Base-by-base conservation (phyloP, 2,329 filamentous ascomycete genomes). In the Scytalidium lignicola region DNA sequence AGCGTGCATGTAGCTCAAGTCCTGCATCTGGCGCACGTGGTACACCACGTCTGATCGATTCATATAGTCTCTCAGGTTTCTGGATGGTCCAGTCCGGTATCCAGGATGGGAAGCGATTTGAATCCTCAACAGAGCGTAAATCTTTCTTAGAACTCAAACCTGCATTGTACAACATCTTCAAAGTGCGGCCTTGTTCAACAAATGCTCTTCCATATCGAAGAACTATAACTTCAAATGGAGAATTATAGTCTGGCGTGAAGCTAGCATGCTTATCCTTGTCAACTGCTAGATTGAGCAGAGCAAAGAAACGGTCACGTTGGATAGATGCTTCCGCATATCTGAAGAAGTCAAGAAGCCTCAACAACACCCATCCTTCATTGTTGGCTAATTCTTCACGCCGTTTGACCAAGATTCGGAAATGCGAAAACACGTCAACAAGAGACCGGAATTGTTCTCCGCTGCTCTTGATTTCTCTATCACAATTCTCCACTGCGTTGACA, bases 191-290 rank as follows among this genome's bases (percentile, higher is more conserved):
- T 9, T 26, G 18, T 3, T n/a, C 7, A 12, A 51, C 42, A 20
- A 51, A 48, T 7, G 12, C 32, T 3, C 13, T 19, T 13, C 41
- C 50, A 40, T 45, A 48, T 23, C 32, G 17, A 12, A 15, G 28
- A 17, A 51, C 21, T 15, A 51, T 42, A 10, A 10, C 50, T n/a
- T 51, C 46, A 10, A 51, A 22, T 10, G 46, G 21, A 21, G 29
- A 21, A 23, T 51, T 26, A 28, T 51, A 51, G 37, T 51, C 46
- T 2, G 46, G 41, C 3, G 40, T 29, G 22, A 51, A 51, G 8
- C 6, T 41, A 10, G 15, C 13, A n/a, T n/a, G n/a, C 10, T 43
- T 19, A 13, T 46, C 29, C 3, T 15, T 20, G 43, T 51, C 49
- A 3, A 20, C 28, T 22, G 50, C 46, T 10, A 51, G 26, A 6